Conservation (phyloP, 2,329 filamentous ascomycete species). For the Myriosclerotinia scirpicola region DNA sequence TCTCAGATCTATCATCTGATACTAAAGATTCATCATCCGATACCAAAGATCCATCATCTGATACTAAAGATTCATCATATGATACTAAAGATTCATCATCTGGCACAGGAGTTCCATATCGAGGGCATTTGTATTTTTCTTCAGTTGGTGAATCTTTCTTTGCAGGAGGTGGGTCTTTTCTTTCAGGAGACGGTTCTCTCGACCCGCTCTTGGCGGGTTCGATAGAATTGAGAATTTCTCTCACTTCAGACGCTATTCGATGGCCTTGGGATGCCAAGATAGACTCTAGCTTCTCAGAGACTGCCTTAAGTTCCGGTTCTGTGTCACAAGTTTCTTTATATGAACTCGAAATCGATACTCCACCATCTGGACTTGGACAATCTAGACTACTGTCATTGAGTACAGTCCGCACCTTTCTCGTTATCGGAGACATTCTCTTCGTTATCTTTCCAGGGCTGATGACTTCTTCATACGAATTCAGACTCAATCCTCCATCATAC, state of each 20-base stretch:
- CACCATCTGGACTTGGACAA: background rate
- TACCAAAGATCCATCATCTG: background rate
- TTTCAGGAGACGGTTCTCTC: background rate
- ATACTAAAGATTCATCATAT: too few relatives aligned
- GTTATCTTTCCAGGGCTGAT: too few relatives aligned
- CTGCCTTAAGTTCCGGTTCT: too few relatives aligned
- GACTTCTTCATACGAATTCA: background rate
- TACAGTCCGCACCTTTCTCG: too few relatives aligned
- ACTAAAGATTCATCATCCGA: background rate
- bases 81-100: background rate
- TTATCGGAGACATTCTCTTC: too few relatives aligned
- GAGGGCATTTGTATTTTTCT: background rate
- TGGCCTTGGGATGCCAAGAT: background rate
- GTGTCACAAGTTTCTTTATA: background rate
- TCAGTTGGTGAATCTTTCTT: background rate
- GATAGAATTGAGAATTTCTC: too few relatives aligned
- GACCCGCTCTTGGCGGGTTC: too few relatives aligned
- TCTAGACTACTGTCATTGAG: too few relatives aligned
- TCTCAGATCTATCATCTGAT: too few relatives aligned
- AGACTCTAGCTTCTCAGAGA: background rate
- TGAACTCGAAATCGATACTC: background rate
- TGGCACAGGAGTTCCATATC: background rate
- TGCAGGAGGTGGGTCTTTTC: too few relatives aligned
- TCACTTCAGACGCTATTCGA: background rate
- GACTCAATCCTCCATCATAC: background rate